A percentile compares a stretch with the other conserved stretches of the same genome.
Conservation (phyloP, 2,329 filamentous ascomycete species). For the Fusarium fujikuroi region DNA sequence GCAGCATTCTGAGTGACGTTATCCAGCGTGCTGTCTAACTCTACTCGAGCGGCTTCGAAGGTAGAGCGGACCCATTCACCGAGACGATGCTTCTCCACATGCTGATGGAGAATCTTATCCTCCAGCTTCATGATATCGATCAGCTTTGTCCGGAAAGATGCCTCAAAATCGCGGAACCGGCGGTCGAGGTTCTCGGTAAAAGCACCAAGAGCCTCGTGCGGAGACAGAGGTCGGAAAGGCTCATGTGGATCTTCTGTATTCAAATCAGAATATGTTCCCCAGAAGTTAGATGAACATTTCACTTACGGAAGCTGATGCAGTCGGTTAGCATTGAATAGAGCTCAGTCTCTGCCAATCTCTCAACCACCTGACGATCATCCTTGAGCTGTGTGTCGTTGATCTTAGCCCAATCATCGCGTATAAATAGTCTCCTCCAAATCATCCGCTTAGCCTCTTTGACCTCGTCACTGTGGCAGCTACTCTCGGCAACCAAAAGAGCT, state of each 20-base stretch:
- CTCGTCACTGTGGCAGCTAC: conserved; percentile 65
- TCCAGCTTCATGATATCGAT: conserved; percentile 78
- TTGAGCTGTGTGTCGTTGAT: conserved; percentile 82
- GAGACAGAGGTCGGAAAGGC: conserved; percentile 59
- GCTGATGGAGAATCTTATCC: conserved; percentile 71
- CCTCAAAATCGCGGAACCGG: conserved; percentile 68
- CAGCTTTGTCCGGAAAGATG: conserved; percentile 73
- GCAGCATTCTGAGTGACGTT: conserved; percentile 42
- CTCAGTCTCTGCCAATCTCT: conserved; percentile 71
- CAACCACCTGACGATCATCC: conserved; percentile 74
- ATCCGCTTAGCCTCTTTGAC: conserved; percentile 67
- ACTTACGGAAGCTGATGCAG: conserved; percentile 73
- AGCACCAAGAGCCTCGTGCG: conserved; percentile 67
- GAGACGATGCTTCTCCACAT: conserved; percentile 75
- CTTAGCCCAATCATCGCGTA: conserved; percentile 84
- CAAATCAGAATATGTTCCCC: conserved; percentile 44
- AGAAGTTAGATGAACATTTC: neutral
- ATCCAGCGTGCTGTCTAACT: conserved; percentile 49
- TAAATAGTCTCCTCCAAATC: conserved; percentile 89
- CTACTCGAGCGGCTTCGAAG: conserved; percentile 51
- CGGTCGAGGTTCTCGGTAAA: conserved; percentile 70
- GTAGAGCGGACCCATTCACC: conserved; percentile 70
- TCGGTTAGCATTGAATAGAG: conserved; percentile 74
- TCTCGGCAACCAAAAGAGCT: conserved; percentile 72
- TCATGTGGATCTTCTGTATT: conserved; percentile 54